Evolutionary conservation across 768 basidiomycete species (phyloP).

Genomic region (Leucocoprinus leucothites): DNA sequence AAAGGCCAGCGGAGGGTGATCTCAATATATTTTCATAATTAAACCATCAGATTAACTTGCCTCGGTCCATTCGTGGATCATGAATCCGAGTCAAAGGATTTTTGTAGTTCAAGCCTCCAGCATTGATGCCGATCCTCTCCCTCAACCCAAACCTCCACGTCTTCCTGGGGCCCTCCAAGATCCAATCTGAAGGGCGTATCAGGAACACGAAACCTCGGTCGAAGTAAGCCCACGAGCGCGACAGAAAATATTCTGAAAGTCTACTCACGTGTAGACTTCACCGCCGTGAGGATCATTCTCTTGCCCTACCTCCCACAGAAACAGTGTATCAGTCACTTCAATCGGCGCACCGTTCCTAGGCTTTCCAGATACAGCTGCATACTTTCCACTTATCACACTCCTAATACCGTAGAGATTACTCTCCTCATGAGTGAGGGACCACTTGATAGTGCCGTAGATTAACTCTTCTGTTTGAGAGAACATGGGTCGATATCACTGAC

Average conservation of each 20-base stretch:
- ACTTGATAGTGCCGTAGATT: neutral
- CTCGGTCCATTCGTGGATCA: neutral
- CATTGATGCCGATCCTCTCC: neutral
- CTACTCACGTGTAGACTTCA: neutral
- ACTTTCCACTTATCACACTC: neutral
- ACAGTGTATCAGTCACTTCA: neutral
- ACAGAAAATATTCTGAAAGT: neutral
- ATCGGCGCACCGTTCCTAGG: neutral
- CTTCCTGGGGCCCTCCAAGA: neutral
- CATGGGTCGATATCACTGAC: neutral
- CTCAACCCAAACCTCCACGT: neutral
- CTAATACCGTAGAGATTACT: neutral
- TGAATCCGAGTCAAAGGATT: neutral
- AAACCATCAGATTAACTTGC: too few species aligned
- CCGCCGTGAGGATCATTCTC: neutral
- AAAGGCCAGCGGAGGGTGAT: too few species aligned
- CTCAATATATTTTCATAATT: too few species aligned
- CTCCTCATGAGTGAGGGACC: neutral
- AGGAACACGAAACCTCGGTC: neutral
- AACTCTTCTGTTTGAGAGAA: neutral
- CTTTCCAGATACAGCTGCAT: neutral
- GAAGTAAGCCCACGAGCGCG: too few species aligned
- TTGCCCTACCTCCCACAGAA: neutral
- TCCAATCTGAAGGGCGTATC: neutral
- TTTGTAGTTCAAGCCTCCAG: neutral